Conservation (phyloP, 192 early-diverging fungal species). For the Paraglomus brasilianum region DNA sequence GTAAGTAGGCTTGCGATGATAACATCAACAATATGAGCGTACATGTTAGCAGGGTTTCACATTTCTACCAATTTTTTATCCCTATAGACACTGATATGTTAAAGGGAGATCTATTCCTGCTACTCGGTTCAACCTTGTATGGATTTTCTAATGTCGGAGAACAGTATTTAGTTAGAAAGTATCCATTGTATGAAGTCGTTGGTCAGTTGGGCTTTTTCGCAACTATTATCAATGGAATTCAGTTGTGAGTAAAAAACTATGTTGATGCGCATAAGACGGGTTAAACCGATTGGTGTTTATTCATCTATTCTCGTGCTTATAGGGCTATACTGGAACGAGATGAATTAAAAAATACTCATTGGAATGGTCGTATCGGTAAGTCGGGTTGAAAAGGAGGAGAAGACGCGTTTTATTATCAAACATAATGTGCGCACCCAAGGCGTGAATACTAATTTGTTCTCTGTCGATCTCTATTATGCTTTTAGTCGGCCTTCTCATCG, state of each 20-base stretch:
- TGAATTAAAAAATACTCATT: slow-evolving; percentile 46
- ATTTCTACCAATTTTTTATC: too few relatives aligned
- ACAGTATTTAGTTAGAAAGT: slow-evolving; percentile 70
- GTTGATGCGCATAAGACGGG: too few relatives aligned
- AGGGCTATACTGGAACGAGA: slow-evolving; percentile 61
- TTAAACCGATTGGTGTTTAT: background rate
- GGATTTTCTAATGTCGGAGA: slow-evolving; percentile 71
- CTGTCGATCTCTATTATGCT: background rate
- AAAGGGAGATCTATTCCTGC: slow-evolving; percentile 71
- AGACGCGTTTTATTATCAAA: background rate
- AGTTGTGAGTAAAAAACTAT: slow-evolving; percentile 42
- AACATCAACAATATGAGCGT: background rate
- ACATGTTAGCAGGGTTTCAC: background rate
- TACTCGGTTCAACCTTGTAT: slow-evolving; percentile 73
- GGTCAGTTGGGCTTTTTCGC: slow-evolving; percentile 74
- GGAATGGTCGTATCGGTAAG: slow-evolving; percentile 36
- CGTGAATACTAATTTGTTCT: background rate
- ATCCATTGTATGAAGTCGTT: slow-evolving; percentile 73
- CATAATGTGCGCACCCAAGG: slow-evolving; percentile 12
- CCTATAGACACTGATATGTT: slow-evolving; percentile 46
- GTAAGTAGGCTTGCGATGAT: background rate
- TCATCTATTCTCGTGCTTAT: background rate
- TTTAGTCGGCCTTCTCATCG: slow-evolving; percentile 60
- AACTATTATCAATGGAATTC: slow-evolving; percentile 69
- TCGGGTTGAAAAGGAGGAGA: background rate